A percentile compares a stretch with the other conserved stretches of the same genome.
Evolutionary conservation across 208 protist genomes (phyloP).

Genomic region (Trypanosoma scelopori): DNA sequence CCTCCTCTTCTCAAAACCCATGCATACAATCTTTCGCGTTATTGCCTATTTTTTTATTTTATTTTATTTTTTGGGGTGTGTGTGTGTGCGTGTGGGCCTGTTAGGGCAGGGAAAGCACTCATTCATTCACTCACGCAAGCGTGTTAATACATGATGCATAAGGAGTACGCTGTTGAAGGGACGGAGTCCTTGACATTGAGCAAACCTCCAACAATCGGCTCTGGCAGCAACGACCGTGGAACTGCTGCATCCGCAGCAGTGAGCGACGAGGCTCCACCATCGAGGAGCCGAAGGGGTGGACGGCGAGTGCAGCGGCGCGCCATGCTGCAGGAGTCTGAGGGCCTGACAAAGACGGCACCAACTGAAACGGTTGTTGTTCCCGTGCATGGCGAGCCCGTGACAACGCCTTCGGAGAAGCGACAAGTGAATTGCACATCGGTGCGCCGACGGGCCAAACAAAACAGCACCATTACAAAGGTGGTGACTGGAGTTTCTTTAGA

Average conservation of each 20-base stretch:
- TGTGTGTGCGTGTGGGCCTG: too few relatives aligned
- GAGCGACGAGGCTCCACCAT: conserved; percentile 8
- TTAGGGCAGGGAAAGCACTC: too few relatives aligned
- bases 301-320: conserved; percentile 13
- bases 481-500: conserved; percentile 31
- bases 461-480: conserved; percentile 38
- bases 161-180: neutral
- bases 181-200: neutral
- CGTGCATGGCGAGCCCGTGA: conserved; percentile 11
- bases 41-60: conserved; percentile 2
- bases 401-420: conserved; percentile 1
- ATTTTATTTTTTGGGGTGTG: too few relatives aligned
- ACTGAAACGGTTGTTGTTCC: conserved; percentile 16
- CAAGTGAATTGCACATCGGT: conserved; percentile 21
- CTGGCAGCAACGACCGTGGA: neutral
- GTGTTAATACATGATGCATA: neutral
- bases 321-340: conserved; percentile 8
- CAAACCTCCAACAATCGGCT: neutral
- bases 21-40: neutral
- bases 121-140: neutral
- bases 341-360: neutral
- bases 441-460: conserved; percentile 21
- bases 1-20: neutral
- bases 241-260: too few relatives aligned
- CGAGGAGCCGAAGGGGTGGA: conserved; percentile 17